A percentile compares a stretch with the other conserved stretches of the same genome.
These are phyloP conservation scores for Penicillium bovifimosum DNA, from an alignment of 495 filamentous ascomycete genomes.

Conservation along the genomic window DNA sequence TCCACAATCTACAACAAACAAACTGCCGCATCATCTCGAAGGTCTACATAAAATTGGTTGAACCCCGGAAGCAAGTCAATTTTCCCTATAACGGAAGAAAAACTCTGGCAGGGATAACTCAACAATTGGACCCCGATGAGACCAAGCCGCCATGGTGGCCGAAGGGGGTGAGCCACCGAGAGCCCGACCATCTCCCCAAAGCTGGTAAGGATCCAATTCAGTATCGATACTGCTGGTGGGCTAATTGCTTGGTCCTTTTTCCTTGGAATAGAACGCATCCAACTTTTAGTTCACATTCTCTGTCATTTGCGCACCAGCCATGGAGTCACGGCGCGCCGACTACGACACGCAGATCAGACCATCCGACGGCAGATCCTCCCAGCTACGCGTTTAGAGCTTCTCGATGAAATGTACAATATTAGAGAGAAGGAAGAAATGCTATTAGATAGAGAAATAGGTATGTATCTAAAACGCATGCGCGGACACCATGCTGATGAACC, in stretches of 20 bases:
- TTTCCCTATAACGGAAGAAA: conserved; percentile 69
- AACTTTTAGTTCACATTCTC: conserved; percentile 56
- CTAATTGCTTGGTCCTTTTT: too few species aligned
- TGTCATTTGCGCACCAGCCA: conserved; percentile 37
- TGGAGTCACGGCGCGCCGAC: conserved; percentile 30
- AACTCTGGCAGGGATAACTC: conserved; percentile 28
- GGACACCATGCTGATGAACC: too few species aligned
- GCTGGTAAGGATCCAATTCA: conserved; percentile 44
- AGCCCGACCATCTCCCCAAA: conserved; percentile 75
- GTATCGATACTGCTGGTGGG: not conserved
- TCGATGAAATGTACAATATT: conserved; percentile 63
- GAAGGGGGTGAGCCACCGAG: conserved; percentile 56
- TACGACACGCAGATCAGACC: conserved; percentile 38
- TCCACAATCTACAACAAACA: conserved; percentile 66
- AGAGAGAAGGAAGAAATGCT: conserved; percentile 57
- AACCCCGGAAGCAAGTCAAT: conserved; percentile 77
- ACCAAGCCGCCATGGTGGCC: conserved; percentile 77
- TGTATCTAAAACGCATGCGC: too few species aligned
- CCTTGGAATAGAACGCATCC: conserved; percentile 49
- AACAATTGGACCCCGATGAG: conserved; percentile 35
- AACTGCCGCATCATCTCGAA: conserved; percentile 64
- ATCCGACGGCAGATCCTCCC: conserved; percentile 40
- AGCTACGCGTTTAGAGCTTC: conserved; percentile 31
- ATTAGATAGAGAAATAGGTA: conserved; percentile 52
- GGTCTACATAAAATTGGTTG: conserved; percentile 72